Evolutionary conservation across 140 eudicot species (phyloP).

Genomic region (Bidens hawaiensis): DNA sequence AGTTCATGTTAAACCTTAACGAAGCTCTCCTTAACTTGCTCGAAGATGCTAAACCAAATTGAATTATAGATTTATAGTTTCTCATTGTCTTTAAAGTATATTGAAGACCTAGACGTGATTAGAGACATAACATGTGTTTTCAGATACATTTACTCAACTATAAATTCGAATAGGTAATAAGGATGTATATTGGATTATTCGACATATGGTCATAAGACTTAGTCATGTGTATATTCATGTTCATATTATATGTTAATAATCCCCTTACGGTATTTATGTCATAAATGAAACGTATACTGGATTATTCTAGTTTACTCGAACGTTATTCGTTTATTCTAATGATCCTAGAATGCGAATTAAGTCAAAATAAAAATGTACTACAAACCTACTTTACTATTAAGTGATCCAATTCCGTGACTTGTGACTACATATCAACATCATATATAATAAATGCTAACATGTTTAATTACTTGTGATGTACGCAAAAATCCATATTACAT

Average conservation of each 20-base stretch:
- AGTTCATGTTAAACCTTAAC: not conserved
- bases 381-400: slow-evolving; percentile 17
- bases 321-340: not conserved
- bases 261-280: too few relatives aligned
- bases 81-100: not conserved
- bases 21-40: too few relatives aligned
- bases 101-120: not conserved
- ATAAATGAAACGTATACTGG: too few relatives aligned
- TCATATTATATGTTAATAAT: too few relatives aligned
- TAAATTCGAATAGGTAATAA: too few relatives aligned
- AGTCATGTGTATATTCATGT: too few relatives aligned
- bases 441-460: slow-evolving; percentile 5
- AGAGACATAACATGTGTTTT: not conserved
- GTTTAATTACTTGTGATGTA: slow-evolving; percentile 3
- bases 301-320: too few relatives aligned
- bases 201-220: too few relatives aligned
- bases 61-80: not conserved
- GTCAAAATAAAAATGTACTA: not conserved
- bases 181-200: too few relatives aligned
- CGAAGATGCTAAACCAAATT: not conserved
- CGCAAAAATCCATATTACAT: slow-evolving; percentile 9
- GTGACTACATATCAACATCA: slow-evolving; percentile 29
- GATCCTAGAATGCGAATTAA: not conserved
- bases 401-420: slow-evolving; percentile 12
- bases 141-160: too few relatives aligned